These are phyloP conservation scores for Rhizopogon vulgaris DNA, from an alignment of 768 basidiomycete species.

Conservation along the genomic window DNA sequence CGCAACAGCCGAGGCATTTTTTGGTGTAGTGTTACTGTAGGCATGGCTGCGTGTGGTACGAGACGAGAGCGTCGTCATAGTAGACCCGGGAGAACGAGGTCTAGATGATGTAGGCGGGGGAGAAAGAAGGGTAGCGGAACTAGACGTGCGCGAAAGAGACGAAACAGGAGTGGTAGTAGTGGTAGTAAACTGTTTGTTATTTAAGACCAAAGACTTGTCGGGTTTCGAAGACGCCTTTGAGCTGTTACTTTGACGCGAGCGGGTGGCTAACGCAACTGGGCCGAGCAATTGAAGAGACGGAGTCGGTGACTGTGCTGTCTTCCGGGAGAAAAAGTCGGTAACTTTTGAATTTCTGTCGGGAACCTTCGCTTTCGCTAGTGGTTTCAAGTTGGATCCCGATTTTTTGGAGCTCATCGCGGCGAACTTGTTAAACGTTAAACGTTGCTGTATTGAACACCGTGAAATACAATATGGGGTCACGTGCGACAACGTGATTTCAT, in stretches of 20 bases:
- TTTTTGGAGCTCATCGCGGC: constrained; percentile 11
- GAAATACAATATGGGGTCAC: not conserved
- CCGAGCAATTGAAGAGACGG: constrained; percentile 9
- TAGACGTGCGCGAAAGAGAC: constrained; percentile 17
- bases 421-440: not conserved
- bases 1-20: constrained; percentile 1
- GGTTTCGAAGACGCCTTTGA: not conserved
- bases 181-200: constrained; percentile 6
- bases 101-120: not conserved
- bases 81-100: constrained; percentile 4
- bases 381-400: constrained; percentile 6
- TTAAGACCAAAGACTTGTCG: not conserved
- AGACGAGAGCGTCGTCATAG: not conserved
- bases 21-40: constrained; percentile 5
- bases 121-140: not conserved
- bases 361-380: constrained; percentile 3
- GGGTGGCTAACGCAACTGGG: constrained; percentile 6
- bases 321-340: constrained; percentile 43
- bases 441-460: not conserved
- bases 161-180: constrained; percentile 17
- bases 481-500: too few relatives aligned
- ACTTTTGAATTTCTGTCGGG: constrained; percentile 21
- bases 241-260: constrained; percentile 5
- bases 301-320: constrained; percentile 5
- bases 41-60: constrained; percentile 6